Base-by-base conservation (phyloP, 2,329 filamentous ascomycete species). In the Lomentospora prolificans region DNA sequence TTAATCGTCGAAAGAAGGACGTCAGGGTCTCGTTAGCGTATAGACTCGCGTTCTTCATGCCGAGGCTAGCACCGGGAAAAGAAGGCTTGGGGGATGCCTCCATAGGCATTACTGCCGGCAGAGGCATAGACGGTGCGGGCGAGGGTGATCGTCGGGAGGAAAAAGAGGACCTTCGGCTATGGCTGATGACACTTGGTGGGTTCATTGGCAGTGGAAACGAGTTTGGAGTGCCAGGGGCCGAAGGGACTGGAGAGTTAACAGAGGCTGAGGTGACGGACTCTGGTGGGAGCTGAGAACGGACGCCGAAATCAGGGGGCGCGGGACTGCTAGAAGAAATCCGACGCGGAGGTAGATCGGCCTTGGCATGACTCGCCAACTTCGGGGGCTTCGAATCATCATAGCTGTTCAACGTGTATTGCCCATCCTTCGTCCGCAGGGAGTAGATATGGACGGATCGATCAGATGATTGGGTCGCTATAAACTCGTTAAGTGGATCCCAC, bases 381-480 rank as follows among this genome's bases (percentile, higher is more conserved):
- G 87, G 84, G 19, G 89, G 85, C 56, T 83, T 84, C 60, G 75
- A 74, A 60, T 83, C 80, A 57, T 82, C 76, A 57, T 78, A 76
- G 56, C 72, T 77, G 57, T 67, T 69, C 53, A 99, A 77, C 0
- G 90, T 90, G 67, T 96, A 96, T 63, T 95, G 90, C 28, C 94
- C 94, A 64, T 99, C 94, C 66, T 97, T 99, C 22, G 89, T 96
- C 74, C 90, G 95, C 60, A 99, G 75, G 1, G 88, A 92, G 73
- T 99, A 99, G 62, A 99, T 94, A 70, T 99, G 95, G 12, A 97
- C 92, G 2, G 94, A 96, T 67, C 94, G 87, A 72, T 99, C 94
- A 4, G 94, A 99, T 5, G 94, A 99, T 68, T 99, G 94, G 1
- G 94, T 99, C 36, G 94, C 94, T 58, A 99, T 91, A 69, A 91